Evolutionary conservation across 2,329 filamentous ascomycete species (phyloP), one percentile per base, ranked within the genome.

Genomic region (Biscogniauxia mediterranea): DNA sequence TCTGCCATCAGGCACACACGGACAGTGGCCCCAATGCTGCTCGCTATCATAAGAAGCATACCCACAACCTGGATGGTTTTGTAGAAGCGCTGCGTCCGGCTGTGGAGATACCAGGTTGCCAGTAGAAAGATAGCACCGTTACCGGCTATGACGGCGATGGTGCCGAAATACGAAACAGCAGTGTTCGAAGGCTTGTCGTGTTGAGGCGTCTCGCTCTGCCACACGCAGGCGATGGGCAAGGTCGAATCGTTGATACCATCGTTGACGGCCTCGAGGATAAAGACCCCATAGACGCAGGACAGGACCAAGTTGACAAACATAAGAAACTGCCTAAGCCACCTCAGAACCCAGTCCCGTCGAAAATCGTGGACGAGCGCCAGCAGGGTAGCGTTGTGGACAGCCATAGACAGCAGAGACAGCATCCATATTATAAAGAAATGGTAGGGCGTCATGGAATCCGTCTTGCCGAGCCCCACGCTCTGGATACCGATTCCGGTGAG

Each of bases 361-460:
- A 88, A 89, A 69, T 89, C 86, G 69, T 84, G 83, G 1, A 87
- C 84, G 38, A 90, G 80, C 1, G 85, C 85, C n/a, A 90, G 78
- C 17, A 90, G 76, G 0, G 86, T 85, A 4, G 85, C 80, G 61
- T 89, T 86, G 72, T 90, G 87, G 2, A 87, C 88, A 0, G 85
- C 84, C 64, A 85, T 89, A 17, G 85, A 85, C 7, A 90, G 78
- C 13, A 89, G 74, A 0, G 85, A 85, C 1, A 90, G 76, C 77
- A 89, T 87, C 87, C 87, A 90, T 65, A 90, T 83, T 58, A 89
- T 81, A 76, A 89, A 89, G 77, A 90, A 89, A 74, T 90, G 87
- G 71, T 90, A 90, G 0, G 86, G 82, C 0, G 87, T 80, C 71
- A 90, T 81, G 5, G 78, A 77, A 53, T 80, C 75, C 70, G 84